Percentiles rank a stretch among this genome's conserved stretches.
phyloP scores from a whole-genome alignment of 129 eudicot genomes.

The Chrysanthemum seticuspe region DNA sequence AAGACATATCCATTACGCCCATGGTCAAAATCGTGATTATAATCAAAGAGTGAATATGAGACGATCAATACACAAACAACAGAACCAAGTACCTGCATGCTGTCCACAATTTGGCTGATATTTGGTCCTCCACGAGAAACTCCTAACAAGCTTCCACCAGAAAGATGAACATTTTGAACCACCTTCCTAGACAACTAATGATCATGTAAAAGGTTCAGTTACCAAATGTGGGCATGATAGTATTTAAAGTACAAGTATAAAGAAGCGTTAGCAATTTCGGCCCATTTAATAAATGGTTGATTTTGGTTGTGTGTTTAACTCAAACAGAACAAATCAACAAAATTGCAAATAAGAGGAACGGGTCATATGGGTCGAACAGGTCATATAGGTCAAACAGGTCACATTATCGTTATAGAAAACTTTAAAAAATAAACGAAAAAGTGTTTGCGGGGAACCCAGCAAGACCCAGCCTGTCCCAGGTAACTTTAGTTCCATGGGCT shows the following conservation, averaged over 20 bases:
- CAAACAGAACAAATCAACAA: neutral
- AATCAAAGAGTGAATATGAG: conserved; percentile 9
- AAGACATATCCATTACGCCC: neutral
- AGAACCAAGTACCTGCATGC: conserved; percentile 71
- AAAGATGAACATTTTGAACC: conserved; percentile 93
- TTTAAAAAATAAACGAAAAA: neutral
- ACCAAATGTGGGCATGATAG: neutral
- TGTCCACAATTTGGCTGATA: conserved; percentile 85
- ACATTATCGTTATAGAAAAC: neutral
- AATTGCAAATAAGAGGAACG: neutral
- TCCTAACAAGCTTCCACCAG: conserved; percentile 98
- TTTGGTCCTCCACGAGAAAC: conserved; percentile 97
- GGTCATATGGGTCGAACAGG: neutral
- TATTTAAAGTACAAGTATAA: neutral
- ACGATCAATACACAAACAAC: neutral
- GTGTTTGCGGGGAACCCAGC: neutral
- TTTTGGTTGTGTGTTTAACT: neutral
- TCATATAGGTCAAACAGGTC: neutral
- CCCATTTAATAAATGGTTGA: neutral
- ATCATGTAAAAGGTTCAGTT: conserved; percentile 19
- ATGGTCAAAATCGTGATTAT: neutral
- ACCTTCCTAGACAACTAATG: conserved; percentile 83
- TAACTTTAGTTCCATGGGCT: neutral
- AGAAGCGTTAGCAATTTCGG: no score
- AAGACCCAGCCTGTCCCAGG: neutral